phyloP scores from a whole-genome alignment of 768 basidiomycete species.

The Crassisporium funariophilum region DNA sequence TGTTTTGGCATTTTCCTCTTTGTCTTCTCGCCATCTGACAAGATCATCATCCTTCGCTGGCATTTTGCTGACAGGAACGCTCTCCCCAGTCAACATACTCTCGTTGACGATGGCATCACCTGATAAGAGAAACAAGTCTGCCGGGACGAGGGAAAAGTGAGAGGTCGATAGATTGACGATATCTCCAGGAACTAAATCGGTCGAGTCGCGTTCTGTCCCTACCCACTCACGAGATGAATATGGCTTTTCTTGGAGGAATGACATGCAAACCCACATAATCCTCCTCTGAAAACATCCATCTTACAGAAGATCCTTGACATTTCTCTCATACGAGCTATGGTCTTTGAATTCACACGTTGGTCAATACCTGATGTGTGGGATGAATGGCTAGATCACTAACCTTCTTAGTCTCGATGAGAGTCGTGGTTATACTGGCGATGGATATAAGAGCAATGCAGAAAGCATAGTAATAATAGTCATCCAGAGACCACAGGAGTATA shows the following conservation, averaged over 20 bases:
- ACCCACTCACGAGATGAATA: slow-evolving; percentile 5
- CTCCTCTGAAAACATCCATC: slow-evolving; percentile 69
- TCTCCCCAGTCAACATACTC: slow-evolving; percentile 99
- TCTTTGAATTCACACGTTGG: slow-evolving; percentile 46
- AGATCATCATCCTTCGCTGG: slow-evolving; percentile 83
- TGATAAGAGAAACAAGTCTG: slow-evolving; percentile 89
- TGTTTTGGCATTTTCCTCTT: slow-evolving; percentile 75
- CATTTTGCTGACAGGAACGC: slow-evolving; percentile 92
- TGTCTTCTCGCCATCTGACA: slow-evolving; percentile 64
- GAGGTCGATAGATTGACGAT: slow-evolving; percentile 86
- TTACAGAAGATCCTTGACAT: slow-evolving; percentile 91
- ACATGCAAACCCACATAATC: slow-evolving; percentile 56
- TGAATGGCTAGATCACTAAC: no score
- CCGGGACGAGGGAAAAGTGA: slow-evolving; percentile 74
- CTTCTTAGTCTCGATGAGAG: slow-evolving; percentile 90
- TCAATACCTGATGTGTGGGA: no score
- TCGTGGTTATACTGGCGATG: slow-evolving; percentile 77
- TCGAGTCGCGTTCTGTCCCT: slow-evolving; percentile 78
- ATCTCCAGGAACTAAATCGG: slow-evolving; percentile 87
- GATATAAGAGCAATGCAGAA: slow-evolving; percentile 96
- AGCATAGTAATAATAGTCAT: slow-evolving; percentile 97
- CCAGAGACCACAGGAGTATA: slow-evolving; percentile 90
- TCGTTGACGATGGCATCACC: slow-evolving; percentile 99
- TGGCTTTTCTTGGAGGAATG: slow-evolving; percentile 1
- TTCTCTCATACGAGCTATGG: slow-evolving; percentile 90